Evolutionary conservation across 2,329 filamentous ascomycete genomes (phyloP).

Genomic region (Teratosphaeria viscida): DNA sequence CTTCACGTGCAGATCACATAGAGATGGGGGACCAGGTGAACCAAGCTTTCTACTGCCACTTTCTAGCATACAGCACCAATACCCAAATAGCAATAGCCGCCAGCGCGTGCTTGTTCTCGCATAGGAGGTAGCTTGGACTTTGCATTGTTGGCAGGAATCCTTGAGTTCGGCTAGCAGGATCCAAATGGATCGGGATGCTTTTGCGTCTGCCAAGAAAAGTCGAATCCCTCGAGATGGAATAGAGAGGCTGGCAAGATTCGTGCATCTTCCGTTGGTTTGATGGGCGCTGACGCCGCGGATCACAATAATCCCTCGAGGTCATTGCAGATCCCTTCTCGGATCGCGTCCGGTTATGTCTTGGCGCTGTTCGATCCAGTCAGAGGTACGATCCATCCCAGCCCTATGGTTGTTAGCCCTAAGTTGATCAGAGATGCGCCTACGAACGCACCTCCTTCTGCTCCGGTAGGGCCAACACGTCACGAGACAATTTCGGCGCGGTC

Average conservation of each 20-base stretch:
- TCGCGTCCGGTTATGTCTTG: neutral
- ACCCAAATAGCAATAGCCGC: neutral
- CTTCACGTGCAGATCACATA: neutral
- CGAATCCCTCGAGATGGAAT: neutral
- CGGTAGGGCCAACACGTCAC: no score
- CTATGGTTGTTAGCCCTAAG: no score
- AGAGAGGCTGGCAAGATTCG: neutral
- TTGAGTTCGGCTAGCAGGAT: neutral
- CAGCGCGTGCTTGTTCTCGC: neutral
- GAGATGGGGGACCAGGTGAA: neutral
- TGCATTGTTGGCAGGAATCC: neutral
- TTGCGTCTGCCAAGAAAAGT: neutral
- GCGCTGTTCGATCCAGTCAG: neutral
- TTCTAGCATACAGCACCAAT: neutral
- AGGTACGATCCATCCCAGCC: no score
- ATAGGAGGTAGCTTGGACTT: no score
- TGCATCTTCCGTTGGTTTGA: neutral
- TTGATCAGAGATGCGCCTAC: neutral
- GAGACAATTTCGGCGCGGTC: no score
- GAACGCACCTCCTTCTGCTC: neutral
- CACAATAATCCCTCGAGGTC: neutral
- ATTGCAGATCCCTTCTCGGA: neutral
- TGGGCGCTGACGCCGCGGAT: neutral
- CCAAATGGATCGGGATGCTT: neutral
- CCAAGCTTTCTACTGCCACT: neutral